These are phyloP conservation scores for Diaporthe ampelina DNA, from an alignment of 2,329 filamentous ascomycete species.

Conservation along the genomic window DNA sequence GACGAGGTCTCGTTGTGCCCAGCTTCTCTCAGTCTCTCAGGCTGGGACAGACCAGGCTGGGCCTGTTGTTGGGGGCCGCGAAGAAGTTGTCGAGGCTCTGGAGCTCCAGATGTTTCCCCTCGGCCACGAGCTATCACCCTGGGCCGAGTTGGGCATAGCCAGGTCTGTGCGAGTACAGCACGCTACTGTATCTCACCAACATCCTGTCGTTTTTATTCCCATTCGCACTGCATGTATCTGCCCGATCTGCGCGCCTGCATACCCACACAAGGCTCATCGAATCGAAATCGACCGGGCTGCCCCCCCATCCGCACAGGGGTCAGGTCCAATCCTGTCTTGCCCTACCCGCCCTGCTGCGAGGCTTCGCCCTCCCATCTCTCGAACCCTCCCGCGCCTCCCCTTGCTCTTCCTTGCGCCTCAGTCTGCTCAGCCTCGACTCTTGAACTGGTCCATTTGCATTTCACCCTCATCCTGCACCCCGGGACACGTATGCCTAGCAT, in stretches of 20 bases:
- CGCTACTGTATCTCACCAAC: conserved; percentile 34
- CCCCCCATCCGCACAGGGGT: conserved; percentile 29
- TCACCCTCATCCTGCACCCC: conserved; percentile 14
- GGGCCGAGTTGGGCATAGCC: conserved; percentile 29
- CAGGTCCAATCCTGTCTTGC: conserved; percentile 21
- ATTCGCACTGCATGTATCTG: conserved; percentile 35
- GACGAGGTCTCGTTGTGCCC: background rate
- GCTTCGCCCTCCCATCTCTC: conserved; percentile 13
- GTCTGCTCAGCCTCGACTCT: conserved; percentile 19
- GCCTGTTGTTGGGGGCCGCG: background rate
- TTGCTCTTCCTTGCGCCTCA: conserved; percentile 8
- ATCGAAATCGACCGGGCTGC: conserved; percentile 20
- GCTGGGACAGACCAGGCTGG: background rate
- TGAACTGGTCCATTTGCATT: background rate
- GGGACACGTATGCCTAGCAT: conserved; percentile 24
- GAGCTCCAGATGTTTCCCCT: background rate
- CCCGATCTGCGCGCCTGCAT: conserved; percentile 34
- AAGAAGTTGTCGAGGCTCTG: conserved; percentile 5
- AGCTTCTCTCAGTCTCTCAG: background rate
- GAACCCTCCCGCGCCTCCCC: background rate
- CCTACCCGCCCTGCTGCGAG: conserved; percentile 27
- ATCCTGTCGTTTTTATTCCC: conserved; percentile 28
- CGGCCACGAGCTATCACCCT: conserved; percentile 13
- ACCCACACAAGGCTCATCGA: conserved; percentile 17
- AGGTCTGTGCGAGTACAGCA: conserved; percentile 31